phyloP scores from a whole-genome alignment of 176 grass and related monocot genomes.

The maize (Zea mays) region Zm-B73-REFERENCE-NAM-5.0 NC_050103.1:175421001-175421500 shows the following conservation, averaged over 20 bases:
- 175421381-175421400: not conserved
- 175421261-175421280: not conserved
- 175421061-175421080: not conserved
- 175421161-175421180: not conserved
- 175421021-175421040: conserved; percentile 7
- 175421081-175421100: not conserved
- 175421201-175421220: not conserved
- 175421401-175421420: not conserved
- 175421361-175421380: not conserved
- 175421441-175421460: not conserved
- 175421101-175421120: not conserved
- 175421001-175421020: conserved; percentile 10
- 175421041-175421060: not conserved
- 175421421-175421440: not conserved
- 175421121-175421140: not conserved
- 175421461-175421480: not conserved
- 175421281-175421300: conserved; percentile 25
- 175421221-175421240: not conserved
- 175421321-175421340: not conserved
- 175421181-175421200: not conserved
- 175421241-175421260: not conserved
- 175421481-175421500: not conserved
- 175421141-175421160: not conserved
- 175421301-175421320: not conserved
- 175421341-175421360: conserved; percentile 16